Base-by-base conservation (phyloP, 2,329 filamentous ascomycete species). In the Fusarium irregulare region DNA sequence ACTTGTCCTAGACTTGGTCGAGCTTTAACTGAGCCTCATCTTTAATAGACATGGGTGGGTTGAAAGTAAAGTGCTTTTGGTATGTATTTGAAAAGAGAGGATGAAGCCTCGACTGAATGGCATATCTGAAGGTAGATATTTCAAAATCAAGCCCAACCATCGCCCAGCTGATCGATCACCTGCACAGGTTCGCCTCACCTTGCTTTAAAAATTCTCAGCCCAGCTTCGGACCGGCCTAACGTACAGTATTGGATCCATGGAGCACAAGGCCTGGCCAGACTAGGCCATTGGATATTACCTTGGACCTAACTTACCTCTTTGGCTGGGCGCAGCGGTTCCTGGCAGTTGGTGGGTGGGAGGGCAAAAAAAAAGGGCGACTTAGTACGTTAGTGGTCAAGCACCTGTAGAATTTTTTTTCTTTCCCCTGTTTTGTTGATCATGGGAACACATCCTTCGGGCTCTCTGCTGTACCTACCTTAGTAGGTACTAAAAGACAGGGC, bases 361-460 rank as follows among this genome's bases (percentile, higher is more conserved):
- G 56, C 23, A 44, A 64, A 37, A 37, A 34, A 23, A 44, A 34
- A 60, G 45, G 65, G 56, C 23, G 48, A 64, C 62, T 50, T 64
- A 66, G 55, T 49, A 44, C 58, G 42, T 56, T 48, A 56, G 37
- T 53, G 49, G 49, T n/a, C 30, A 48, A 44, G 54, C 45, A 66
- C 60, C 41, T 60, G 32, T 48, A 28, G 40, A 65, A 32, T 56
- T 65, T 70, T 68, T 69, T 54, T 42, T 30, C 50, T 28, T 21
- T 44, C 60, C 61, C 61, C 63, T 65, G 61, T 60, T 65, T 41
- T 60, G 63, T 57, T 71, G 68, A 71, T 71, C 68, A 71, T 71
- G 68, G 68, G 68, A 68, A 57, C 68, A 71, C 27, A 25, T 60
- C 59, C 56, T 61, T 56, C 28, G 28, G 28, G 28, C 34, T 37